Evolutionary conservation across 169 alveolate species (phyloP).

Genomic region (Eimeria sp.): DNA sequence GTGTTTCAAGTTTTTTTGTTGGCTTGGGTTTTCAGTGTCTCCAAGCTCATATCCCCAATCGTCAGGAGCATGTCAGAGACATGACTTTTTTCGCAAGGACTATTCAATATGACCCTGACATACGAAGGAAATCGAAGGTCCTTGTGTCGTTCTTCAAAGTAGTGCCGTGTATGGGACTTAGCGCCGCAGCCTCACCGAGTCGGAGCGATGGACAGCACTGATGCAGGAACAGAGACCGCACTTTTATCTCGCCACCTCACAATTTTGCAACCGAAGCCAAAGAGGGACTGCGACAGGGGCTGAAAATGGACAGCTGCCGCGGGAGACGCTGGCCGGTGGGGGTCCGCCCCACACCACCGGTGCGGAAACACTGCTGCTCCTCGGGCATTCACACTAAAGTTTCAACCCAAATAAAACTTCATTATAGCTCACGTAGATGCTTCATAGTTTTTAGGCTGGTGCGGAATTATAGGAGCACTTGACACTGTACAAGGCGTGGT

Average conservation of each 20-base stretch:
- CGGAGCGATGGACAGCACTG: neutral
- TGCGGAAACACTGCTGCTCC: neutral
- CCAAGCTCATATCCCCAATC: neutral
- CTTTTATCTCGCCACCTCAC: neutral
- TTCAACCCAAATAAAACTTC: neutral
- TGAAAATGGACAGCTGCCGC: neutral
- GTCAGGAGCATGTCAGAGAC: neutral
- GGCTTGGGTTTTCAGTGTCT: neutral
- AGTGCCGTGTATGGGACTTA: neutral
- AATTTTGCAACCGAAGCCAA: neutral
- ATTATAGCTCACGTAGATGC: neutral
- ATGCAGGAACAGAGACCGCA: neutral
- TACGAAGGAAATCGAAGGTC: neutral
- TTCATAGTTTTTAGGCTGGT: neutral
- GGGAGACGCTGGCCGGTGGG: neutral
- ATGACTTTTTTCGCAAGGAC: neutral
- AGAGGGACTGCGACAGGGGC: neutral
- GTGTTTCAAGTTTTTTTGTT: neutral
- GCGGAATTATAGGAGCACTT: neutral
- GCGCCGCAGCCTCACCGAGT: neutral
- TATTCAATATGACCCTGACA: neutral
- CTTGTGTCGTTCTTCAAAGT: neutral
- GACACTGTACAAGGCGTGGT: neutral
- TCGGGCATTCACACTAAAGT: neutral
- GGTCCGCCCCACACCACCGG: conserved; percentile 8